Evolutionary conservation across 345 rosid genomes (phyloP), one percentile per base, ranked within the genome.

Genomic region (Populus simonii): DNA sequence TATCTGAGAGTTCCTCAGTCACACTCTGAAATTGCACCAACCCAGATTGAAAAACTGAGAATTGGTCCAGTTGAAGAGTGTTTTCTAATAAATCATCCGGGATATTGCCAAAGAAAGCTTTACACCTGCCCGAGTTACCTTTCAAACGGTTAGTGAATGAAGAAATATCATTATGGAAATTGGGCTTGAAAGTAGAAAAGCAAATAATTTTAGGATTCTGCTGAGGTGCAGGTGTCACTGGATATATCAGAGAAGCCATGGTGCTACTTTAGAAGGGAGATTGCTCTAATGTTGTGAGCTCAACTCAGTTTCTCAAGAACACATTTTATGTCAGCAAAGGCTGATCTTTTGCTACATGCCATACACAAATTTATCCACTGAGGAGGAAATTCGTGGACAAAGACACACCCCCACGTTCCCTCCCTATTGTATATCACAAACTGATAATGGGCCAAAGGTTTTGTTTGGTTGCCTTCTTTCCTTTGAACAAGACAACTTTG

Each of bases 231-330:
- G 83, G 79, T 33, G 88, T 76, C 43, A 87, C 66, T 18, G 94
- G 90, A 68, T 84, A 85, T 59, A 87, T 74, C 68, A 90, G 83
- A 72, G 89, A 89, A 82, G 97, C 95, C 94, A 90, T 89, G 45
- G 59, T 43, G 38, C 13, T 47, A 9, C 36, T 74, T 9, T 39
- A 65, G 23, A 35, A 3, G 8, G 10, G 49, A 27, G 51, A 8
- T 2, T n/a, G 15, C 70, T 69, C 35, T 49, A 36, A 41, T 7
- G 49, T 25, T 70, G 39, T 47, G 38, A 55, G 74, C 75, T 39
- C 27, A 22, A 29, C 47, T 8, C 16, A 13, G 17, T 33, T 71
- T 43, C 33, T 18, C 20, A 66, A 53, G n/a, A 53, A 27, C 36
- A 49, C 55, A 11, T 25, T 17, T 51, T 36, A 78, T n/a, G 73